Evolutionary conservation across 345 rosid species (phyloP).

Genomic region (Acer negundo): DNA sequence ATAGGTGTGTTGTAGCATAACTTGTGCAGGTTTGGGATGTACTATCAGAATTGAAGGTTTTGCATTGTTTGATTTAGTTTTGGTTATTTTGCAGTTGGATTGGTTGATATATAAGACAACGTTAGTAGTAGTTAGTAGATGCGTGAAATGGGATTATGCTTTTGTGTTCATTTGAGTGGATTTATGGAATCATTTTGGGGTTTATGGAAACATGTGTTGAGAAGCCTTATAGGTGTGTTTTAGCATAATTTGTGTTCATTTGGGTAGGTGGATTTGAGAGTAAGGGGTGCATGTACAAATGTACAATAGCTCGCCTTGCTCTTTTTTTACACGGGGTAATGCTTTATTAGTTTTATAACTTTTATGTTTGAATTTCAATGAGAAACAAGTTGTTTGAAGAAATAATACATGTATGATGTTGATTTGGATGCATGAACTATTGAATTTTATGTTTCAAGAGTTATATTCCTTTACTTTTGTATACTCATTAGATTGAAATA

Average conservation of each 20-base stretch:
- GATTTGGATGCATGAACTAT: neutral
- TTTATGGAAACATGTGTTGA: too few species aligned
- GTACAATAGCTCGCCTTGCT: too few species aligned
- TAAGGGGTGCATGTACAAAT: too few species aligned
- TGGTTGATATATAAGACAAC: neutral
- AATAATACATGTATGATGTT: neutral
- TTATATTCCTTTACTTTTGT: neutral
- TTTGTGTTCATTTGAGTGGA: neutral
- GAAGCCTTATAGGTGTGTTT: too few species aligned
- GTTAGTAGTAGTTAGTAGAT: neutral
- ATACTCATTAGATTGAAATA: neutral
- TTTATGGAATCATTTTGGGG: too few species aligned
- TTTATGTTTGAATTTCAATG: too few species aligned
- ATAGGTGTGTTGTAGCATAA: neutral
- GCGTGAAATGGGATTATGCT: neutral
- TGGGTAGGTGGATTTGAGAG: too few species aligned
- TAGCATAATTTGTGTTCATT: neutral
- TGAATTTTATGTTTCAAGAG: neutral
- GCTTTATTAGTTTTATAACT: too few species aligned
- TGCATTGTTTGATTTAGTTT: neutral
- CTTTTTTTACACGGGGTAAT: too few species aligned
- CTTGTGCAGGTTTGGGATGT: neutral
- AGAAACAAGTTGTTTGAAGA: neutral
- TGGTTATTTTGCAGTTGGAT: neutral
- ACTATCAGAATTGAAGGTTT: neutral